phyloP scores from a whole-genome alignment of 139 green algal species.

The Pseudopediastrum boryanum region DNA sequence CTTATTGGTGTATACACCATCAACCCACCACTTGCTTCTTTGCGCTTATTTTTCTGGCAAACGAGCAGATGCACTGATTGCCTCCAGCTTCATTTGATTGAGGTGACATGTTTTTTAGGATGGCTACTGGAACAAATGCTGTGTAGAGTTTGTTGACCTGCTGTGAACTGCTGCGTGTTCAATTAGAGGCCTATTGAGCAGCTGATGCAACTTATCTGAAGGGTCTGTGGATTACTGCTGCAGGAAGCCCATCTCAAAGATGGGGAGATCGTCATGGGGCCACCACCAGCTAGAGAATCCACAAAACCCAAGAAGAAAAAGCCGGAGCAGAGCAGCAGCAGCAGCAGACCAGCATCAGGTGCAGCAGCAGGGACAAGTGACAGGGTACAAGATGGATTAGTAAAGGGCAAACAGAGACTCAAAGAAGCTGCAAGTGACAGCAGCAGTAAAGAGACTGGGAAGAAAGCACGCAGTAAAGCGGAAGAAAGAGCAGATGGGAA shows the following conservation, averaged over 20 bases:
- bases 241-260: slow-evolving; percentile 26
- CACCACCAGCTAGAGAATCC: slow-evolving; percentile 2
- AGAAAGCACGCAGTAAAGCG: not conserved
- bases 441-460: not conserved
- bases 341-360: not conserved
- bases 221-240: not conserved
- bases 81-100: not conserved
- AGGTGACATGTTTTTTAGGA: not conserved
- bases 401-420: not conserved
- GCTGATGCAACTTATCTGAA: not conserved
- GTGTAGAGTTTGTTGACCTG: not conserved
- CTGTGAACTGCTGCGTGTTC: not conserved
- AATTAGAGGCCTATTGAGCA: not conserved
- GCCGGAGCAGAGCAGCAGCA: not conserved
- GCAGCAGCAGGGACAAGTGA: slow-evolving; percentile 28
- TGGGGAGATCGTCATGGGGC: slow-evolving; percentile 22
- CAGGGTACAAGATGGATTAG: too few relatives aligned
- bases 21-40: too few relatives aligned
- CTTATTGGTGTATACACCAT: too few relatives aligned
- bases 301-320: slow-evolving; percentile 13
- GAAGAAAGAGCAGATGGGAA: not conserved
- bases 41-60: not conserved
- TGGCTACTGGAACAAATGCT: too few relatives aligned
- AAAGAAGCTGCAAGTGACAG: not conserved
- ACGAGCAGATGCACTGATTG: not conserved